Base-by-base conservation (phyloP, 225 moss, liverwort and hornwort genomes). In the Pseudoscleropodium purum region DNA sequence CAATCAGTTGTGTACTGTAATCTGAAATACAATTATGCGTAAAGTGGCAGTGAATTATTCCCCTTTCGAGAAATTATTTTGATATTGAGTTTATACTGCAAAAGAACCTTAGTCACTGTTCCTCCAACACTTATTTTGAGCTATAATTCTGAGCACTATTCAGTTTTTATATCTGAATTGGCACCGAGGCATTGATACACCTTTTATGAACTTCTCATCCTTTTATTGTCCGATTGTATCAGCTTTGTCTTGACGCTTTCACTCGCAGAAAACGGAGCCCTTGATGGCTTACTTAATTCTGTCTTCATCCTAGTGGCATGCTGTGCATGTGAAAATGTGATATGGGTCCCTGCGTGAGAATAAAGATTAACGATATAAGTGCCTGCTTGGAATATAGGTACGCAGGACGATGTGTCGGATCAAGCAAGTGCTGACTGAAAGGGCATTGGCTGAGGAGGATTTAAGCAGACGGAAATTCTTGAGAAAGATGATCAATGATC, bases 331-430 rank as follows among this genome's bases (percentile, higher is more conserved):
- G 57, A 66, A 74, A 43, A 83, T 87, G 52, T n/a, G 26, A 67
- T 31, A 18, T 24, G 61, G 57, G 5, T 41, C 43, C 27, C 36
- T 79, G 37, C 63, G 31, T 57, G n/a, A 23, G 25, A 51, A 26
- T 36, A 5, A 43, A 51, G 45, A 47, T 67, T 81, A 63, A 79
- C 43, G 43, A 36, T 54, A 29, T 10, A 78, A 62, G 27, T 81
- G 75, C 49, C 56, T 81, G n/a, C 75, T 74, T 85, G 87, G 33
- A 64, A 81, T 90, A 39, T 88, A 97, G 96, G 95, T 97, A 15
- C 95, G 96, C 60, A 96, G 92, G 94, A 96, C 96, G 5, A 97
- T 96, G 97, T 96, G 96, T 89, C 95, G 96, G 43, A 91, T 97
- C 90, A 97, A 97, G 89, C 97, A 97, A 89, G 96, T 96, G 33